Evolutionary conservation across 805 yeast species (phyloP).

Genomic region (Saturnispora galanensis): DNA sequence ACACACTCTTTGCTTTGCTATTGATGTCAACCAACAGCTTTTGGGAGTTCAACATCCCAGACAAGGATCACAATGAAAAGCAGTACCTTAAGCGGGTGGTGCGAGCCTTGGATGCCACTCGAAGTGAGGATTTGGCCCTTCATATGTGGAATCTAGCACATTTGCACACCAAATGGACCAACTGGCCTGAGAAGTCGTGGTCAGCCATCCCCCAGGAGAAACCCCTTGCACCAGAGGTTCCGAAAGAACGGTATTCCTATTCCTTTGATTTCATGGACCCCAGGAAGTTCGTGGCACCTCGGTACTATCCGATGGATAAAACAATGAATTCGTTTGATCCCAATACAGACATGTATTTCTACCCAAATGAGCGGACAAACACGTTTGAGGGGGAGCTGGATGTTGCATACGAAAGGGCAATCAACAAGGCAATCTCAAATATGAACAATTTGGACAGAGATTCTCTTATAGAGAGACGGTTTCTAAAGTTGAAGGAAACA

Average conservation of each 20-base stretch:
- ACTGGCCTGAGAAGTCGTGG: slow-evolving; percentile 6
- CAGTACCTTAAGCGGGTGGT: not conserved
- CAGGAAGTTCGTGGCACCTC: not conserved
- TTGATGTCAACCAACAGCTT: no score
- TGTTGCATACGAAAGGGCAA: not conserved
- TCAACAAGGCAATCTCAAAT: not conserved
- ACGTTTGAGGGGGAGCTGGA: not conserved
- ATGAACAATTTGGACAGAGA: not conserved
- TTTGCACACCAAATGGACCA: slow-evolving; percentile 3
- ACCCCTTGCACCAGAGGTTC: not conserved
- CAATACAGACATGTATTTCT: not conserved
- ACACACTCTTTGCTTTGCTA: no score
- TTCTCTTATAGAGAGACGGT: not conserved
- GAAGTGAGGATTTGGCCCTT: slow-evolving; percentile 3
- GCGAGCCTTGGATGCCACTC: not conserved
- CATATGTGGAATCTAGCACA: slow-evolving; percentile 6
- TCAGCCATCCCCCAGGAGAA: not conserved
- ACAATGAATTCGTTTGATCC: not conserved
- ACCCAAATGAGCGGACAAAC: not conserved
- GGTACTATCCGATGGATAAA: not conserved
- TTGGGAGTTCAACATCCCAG: not conserved
- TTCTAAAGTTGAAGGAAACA: not conserved
- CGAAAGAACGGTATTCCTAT: not conserved
- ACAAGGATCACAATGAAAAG: not conserved
- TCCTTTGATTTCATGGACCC: slow-evolving; percentile 2